Conservation (phyloP, 306 rosid species). For the Oxytropis ochrocephala region DNA sequence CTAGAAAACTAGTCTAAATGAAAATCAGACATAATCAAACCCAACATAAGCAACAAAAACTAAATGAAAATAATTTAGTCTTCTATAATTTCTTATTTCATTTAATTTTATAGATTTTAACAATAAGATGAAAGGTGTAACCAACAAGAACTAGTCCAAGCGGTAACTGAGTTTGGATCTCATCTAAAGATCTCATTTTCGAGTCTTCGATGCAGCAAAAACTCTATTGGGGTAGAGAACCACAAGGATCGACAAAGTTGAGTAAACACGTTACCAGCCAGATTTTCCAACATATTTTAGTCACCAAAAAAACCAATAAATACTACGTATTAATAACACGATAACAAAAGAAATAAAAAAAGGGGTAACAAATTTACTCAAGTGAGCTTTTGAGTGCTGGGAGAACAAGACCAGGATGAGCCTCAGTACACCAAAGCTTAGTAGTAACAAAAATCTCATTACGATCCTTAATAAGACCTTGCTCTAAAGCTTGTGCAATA, state of each 20-base stretch:
- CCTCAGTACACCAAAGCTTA: constrained; percentile 33
- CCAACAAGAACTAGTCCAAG: too few species aligned
- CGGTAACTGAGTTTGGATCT: too few species aligned
- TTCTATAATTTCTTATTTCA: background rate
- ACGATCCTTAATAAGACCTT: constrained; percentile 37
- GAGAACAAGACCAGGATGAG: constrained; percentile 40
- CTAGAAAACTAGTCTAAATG: too few species aligned
- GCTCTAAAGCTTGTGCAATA: constrained; percentile 7
- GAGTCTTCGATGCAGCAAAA: too few species aligned
- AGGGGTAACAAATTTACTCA: background rate
- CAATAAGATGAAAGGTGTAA: background rate
- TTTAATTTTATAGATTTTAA: too few species aligned
- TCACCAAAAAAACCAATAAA: too few species aligned
- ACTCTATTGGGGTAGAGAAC: too few species aligned
- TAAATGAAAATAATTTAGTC: background rate
- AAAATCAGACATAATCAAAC: background rate
- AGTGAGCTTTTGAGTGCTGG: constrained; percentile 36
- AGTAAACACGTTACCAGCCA: too few species aligned
- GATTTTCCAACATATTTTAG: too few species aligned
- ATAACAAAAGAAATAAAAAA: background rate
- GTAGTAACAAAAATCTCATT: constrained; percentile 47
- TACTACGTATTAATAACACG: too few species aligned
- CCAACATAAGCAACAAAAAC: background rate
- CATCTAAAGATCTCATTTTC: too few species aligned
- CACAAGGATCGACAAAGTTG: too few species aligned